phyloP scores from a whole-genome alignment of 2,329 filamentous ascomycete species.

The Cytospora schulzeri region DNA sequence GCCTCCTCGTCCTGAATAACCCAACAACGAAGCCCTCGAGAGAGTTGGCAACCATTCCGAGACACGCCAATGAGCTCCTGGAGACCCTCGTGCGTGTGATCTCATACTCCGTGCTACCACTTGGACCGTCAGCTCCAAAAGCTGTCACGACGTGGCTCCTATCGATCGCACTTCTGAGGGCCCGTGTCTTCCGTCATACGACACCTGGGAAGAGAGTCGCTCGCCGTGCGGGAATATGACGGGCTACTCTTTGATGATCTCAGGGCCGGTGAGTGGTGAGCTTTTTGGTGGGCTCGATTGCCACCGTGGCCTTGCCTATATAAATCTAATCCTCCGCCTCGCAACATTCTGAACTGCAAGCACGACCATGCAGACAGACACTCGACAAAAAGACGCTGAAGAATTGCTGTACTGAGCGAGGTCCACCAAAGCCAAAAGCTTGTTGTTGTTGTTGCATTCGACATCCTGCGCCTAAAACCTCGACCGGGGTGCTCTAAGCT shows the following conservation, averaged over 20 bases:
- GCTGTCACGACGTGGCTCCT: constrained; percentile 8
- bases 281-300: background rate
- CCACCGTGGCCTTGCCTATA: constrained; percentile 5
- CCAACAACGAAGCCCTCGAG: constrained; percentile 3
- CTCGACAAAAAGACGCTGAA: background rate
- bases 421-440: background rate
- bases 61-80: constrained; percentile 22
- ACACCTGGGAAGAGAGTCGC: background rate
- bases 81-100: constrained; percentile 13
- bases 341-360: background rate
- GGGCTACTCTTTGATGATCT: constrained; percentile 1
- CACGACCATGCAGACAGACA: background rate
- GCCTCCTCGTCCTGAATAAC: constrained; percentile 8
- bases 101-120: background rate
- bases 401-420: background rate
- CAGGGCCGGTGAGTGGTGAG: background rate
- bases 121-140: constrained; percentile 10
- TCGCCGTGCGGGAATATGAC: constrained; percentile 13
- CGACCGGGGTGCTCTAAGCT: background rate
- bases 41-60: constrained; percentile 20
- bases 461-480: background rate
- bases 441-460: background rate
- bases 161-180: background rate
- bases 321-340: constrained; percentile 19
- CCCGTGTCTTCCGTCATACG: background rate